Conservation (phyloP, 345 rosid species). For the Populus davidiana region DNA sequence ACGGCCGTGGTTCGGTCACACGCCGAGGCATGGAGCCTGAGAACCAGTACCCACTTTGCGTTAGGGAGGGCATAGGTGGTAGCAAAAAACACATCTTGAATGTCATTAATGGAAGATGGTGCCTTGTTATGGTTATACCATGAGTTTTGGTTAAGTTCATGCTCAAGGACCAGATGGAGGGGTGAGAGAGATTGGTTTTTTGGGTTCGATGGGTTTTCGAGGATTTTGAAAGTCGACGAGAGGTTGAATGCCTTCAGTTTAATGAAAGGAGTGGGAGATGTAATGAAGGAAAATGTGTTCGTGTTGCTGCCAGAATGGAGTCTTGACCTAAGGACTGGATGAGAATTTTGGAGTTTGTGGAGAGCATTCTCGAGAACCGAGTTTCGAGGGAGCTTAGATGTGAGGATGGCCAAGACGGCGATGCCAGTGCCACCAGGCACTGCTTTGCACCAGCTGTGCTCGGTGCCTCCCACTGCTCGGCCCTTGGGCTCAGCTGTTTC, state of each 20-base stretch:
- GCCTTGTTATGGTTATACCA: slow-evolving; percentile 10
- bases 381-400: slow-evolving; percentile 6
- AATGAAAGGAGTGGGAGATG: slow-evolving; percentile 27
- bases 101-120: neutral
- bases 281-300: slow-evolving; percentile 23
- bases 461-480: slow-evolving; percentile 20
- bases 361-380: slow-evolving; percentile 19
- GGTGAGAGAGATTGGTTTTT: slow-evolving; percentile 9
- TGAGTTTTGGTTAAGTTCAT: slow-evolving; percentile 40
- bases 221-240: slow-evolving; percentile 23
- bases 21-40: slow-evolving; percentile 32
- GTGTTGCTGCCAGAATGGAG: slow-evolving; percentile 19
- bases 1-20: slow-evolving; percentile 40
- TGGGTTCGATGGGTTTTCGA: slow-evolving; percentile 2
- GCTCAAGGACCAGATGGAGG: slow-evolving; percentile 40
- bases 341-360: slow-evolving; percentile 27
- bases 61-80: slow-evolving; percentile 20
- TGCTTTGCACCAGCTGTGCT: slow-evolving; percentile 21
- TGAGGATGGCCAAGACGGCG: slow-evolving; percentile 25
- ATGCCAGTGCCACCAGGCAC: slow-evolving; percentile 25
- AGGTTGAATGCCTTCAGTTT: slow-evolving; percentile 20
- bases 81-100: slow-evolving; percentile 22
- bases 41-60: slow-evolving; percentile 22
- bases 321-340: slow-evolving; percentile 33
- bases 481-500: neutral